Conservation (phyloP, 2,329 filamentous ascomycete species). For the Aspergillus transmontanensis region DNA sequence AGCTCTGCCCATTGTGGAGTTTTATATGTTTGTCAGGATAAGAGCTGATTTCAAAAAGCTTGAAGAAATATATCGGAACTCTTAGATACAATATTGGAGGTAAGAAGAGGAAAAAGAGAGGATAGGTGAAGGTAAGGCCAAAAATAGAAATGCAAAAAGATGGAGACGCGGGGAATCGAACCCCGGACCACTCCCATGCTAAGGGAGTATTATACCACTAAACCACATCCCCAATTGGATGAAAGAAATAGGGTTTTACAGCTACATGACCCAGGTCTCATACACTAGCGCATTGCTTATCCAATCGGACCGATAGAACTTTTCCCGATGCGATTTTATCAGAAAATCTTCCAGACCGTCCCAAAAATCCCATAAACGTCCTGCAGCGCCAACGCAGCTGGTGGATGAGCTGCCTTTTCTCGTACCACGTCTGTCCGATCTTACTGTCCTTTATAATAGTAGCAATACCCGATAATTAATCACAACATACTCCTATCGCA, state of each 20-base stretch:
- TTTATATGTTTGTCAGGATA: no score
- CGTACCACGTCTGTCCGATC: not conserved
- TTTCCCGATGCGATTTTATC: constrained; percentile 7
- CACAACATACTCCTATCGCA: not conserved
- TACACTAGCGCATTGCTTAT: not conserved
- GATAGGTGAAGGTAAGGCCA: not conserved
- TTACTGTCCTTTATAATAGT: no score
- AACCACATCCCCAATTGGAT: constrained; percentile 5
- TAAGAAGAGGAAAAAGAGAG: not conserved
- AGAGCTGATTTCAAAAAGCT: no score
- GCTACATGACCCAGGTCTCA: no score
- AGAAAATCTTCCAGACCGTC: constrained; percentile 4
- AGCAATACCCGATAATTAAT: not conserved
- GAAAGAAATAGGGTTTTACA: no score
- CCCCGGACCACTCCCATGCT: constrained; percentile 5
- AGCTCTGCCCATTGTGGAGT: no score
- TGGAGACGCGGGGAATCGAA: constrained; percentile 6
- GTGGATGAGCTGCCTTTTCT: not conserved
- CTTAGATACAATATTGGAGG: no score
- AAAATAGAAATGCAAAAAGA: no score
- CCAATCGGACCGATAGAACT: constrained; percentile 1
- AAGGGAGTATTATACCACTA: constrained; percentile 6
- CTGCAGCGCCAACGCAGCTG: constrained; percentile 8
- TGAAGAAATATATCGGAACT: no score
- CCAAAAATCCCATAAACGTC: not conserved